A percentile compares a stretch with the other conserved stretches of the same genome.
These are phyloP conservation scores for Metschnikowia lunata DNA, from an alignment of 805 yeast species.

Conservation along the genomic window DNA sequence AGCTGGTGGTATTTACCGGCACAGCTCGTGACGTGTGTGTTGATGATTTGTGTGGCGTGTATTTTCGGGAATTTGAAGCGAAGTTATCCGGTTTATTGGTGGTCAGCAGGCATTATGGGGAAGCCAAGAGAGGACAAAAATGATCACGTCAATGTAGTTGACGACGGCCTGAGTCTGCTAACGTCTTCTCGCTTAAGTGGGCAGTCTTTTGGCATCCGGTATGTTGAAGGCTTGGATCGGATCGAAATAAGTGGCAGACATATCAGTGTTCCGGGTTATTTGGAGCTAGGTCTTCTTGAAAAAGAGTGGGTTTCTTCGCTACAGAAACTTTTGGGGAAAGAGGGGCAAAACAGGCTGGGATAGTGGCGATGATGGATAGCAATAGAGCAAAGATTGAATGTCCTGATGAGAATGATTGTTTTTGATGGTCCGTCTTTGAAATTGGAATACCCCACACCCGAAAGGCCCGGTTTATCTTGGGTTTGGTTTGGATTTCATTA, in stretches of 20 bases:
- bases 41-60: constrained; percentile 48
- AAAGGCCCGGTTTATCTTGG: too few relatives aligned
- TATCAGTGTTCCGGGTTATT: constrained; percentile 21
- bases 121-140: neutral
- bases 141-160: too few relatives aligned
- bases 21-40: constrained; percentile 45
- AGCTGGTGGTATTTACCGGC: constrained; percentile 66
- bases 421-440: too few relatives aligned
- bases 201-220: constrained; percentile 12
- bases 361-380: too few relatives aligned
- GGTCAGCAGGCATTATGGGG: constrained; percentile 38
- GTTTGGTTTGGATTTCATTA: too few relatives aligned
- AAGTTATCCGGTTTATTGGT: constrained; percentile 57
- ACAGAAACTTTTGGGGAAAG: constrained; percentile 1
- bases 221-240: constrained; percentile 8
- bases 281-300: constrained; percentile 24
- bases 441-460: too few relatives aligned
- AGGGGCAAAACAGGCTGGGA: too few relatives aligned
- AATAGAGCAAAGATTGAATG: too few relatives aligned
- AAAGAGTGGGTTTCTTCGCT: constrained; percentile 26
- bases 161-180: neutral
- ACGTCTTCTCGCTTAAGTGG: constrained; percentile 1
- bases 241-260: constrained; percentile 18
- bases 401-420: too few relatives aligned
- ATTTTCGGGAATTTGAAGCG: constrained; percentile 51